Conservation (phyloP, 208 protist species). For the Blechomonas ayalai region DNA sequence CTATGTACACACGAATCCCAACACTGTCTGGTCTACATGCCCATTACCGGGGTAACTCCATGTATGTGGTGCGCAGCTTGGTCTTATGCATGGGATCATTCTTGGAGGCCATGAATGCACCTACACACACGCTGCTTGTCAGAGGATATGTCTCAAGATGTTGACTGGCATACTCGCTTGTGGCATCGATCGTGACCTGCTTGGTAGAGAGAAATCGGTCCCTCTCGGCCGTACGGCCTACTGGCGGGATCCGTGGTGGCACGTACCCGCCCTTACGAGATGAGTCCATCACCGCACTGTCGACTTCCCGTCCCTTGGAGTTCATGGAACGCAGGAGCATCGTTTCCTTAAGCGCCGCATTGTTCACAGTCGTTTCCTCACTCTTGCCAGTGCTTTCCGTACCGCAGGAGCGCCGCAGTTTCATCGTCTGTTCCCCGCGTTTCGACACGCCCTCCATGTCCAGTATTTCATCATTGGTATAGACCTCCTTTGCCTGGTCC, state of each 20-base stretch:
- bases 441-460: conserved; percentile 51
- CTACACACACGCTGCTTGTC: conserved; percentile 53
- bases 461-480: conserved; percentile 55
- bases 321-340: conserved; percentile 20
- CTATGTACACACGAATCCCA: too few relatives aligned
- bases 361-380: conserved; percentile 1
- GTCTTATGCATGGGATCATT: conserved; percentile 73
- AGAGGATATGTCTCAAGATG: conserved; percentile 57
- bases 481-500: conserved; percentile 15
- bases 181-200: conserved; percentile 71
- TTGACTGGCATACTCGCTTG: conserved; percentile 44
- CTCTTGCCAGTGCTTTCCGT: neutral
- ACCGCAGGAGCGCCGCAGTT: conserved; percentile 10
- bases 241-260: conserved; percentile 38
- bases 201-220: conserved; percentile 70
- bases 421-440: conserved; percentile 15
- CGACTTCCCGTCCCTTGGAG: neutral
- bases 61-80: conserved; percentile 57
- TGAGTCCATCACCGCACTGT: too few relatives aligned
- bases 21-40: conserved; percentile 5
- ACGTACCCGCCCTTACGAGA: conserved; percentile 18
- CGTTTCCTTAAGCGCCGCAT: conserved; percentile 3
- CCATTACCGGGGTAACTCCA: too few relatives aligned
- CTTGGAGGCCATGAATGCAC: conserved; percentile 40
- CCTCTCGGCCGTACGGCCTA: conserved; percentile 50